Percentiles rank a stretch among this genome's conserved stretches.
Evolutionary conservation across 805 yeast species (phyloP).

Genomic region (Pichia occidentalis): DNA sequence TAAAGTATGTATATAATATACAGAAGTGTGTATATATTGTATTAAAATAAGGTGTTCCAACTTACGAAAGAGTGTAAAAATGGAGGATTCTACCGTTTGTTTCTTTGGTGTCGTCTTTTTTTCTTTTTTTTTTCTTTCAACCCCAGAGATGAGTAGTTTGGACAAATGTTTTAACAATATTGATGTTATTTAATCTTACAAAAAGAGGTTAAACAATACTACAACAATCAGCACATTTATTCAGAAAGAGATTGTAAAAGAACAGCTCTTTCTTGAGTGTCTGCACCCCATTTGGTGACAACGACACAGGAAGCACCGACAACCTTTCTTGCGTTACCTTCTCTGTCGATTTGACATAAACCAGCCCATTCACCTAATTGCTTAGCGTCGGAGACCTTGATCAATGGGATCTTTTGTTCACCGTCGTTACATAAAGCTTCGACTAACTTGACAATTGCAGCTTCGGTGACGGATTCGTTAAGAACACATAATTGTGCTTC

Average conservation of each 20-base stretch:
- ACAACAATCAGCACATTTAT: constrained; percentile 44
- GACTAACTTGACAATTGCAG: constrained; percentile 89
- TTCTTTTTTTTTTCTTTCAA: neutral
- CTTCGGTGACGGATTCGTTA: constrained; percentile 98
- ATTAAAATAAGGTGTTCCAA: too few relatives aligned
- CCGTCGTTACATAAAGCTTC: constrained; percentile 99
- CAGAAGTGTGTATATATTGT: neutral
- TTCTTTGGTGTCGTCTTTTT: neutral
- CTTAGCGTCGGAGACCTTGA: constrained; percentile 99
- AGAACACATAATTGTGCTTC: constrained; percentile 97
- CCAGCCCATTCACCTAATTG: constrained; percentile 99
- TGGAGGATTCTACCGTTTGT: too few relatives aligned
- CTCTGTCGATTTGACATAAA: constrained; percentile 98
- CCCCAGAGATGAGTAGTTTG: too few relatives aligned
- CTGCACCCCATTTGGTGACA: constrained; percentile 99
- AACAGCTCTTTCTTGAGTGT: constrained; percentile 94
- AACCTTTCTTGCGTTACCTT: constrained; percentile 99
- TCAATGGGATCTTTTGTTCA: constrained; percentile 92
- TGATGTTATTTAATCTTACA: neutral
- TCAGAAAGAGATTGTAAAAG: constrained; percentile 93
- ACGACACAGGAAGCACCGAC: constrained; percentile 99
- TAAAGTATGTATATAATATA: neutral
- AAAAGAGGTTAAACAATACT: constrained; percentile 5
- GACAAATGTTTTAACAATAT: too few relatives aligned
- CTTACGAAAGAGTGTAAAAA: too few relatives aligned